Percentiles rank a stretch among this genome's conserved stretches.
phyloP scores from a whole-genome alignment of 2,329 filamentous ascomycete genomes.

The Phoma sp. region DNA sequence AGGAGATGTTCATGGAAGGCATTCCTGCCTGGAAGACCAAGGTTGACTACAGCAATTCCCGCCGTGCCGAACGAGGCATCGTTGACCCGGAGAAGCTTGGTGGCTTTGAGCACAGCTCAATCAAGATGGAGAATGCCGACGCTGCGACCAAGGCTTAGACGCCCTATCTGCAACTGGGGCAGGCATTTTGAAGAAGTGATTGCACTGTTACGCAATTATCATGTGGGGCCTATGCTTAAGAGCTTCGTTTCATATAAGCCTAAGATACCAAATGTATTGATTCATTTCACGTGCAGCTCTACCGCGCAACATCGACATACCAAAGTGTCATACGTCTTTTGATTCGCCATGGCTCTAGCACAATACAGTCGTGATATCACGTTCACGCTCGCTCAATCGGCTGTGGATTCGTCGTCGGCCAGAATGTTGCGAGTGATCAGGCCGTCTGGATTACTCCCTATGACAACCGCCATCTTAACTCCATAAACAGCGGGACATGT shows the following conservation, averaged over 20 bases:
- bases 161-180: too few relatives aligned
- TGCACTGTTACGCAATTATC: background rate
- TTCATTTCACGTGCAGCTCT: background rate
- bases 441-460: background rate
- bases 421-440: too few relatives aligned
- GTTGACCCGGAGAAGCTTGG: constrained; percentile 36
- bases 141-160: constrained; percentile 3
- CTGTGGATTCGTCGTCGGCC: background rate
- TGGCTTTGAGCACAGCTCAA: constrained; percentile 15
- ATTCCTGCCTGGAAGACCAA: constrained; percentile 64
- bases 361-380: background rate
- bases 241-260: background rate
- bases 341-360: too few relatives aligned
- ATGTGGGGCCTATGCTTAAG: background rate
- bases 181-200: background rate
- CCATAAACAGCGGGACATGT: background rate
- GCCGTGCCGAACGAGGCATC: constrained; percentile 33
- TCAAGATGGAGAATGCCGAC: constrained; percentile 15
- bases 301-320: background rate
- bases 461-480: background rate
- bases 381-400: background rate
- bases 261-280: background rate
- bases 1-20: constrained; percentile 70
- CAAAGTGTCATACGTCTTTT: too few relatives aligned
- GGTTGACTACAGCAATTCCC: constrained; percentile 33